A percentile compares a stretch with the other conserved stretches of the same genome.
These are phyloP conservation scores for Leccinum subgranulosum DNA, from an alignment of 768 basidiomycete genomes.

Conservation along the genomic window DNA sequence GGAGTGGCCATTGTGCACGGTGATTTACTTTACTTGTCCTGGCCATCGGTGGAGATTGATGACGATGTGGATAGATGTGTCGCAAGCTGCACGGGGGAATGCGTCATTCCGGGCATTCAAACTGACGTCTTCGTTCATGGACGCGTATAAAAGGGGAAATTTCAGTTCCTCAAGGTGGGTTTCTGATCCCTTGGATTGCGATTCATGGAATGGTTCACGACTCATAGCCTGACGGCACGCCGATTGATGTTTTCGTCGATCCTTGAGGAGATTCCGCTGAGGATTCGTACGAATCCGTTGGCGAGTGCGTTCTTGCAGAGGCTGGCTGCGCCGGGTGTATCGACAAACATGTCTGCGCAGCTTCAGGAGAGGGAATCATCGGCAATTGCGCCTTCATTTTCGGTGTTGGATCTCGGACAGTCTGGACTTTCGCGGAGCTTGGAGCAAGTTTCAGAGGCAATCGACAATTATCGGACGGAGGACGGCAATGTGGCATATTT, in stretches of 20 bases:
- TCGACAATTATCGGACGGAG: conserved; percentile 85
- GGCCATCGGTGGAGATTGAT: conserved; percentile 2
- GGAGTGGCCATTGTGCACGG: conserved; percentile 86
- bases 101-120: conserved; percentile 88
- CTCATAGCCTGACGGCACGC: conserved; percentile 68
- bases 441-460: conserved; percentile 80
- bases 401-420: conserved; percentile 67
- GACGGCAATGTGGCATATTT: conserved; percentile 91
- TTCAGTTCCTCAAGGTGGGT: conserved; percentile 82
- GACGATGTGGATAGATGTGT: conserved; percentile 52
- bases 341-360: conserved; percentile 35
- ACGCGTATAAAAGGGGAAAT: conserved; percentile 76
- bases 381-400: conserved; percentile 59
- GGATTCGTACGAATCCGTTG: conserved; percentile 78
- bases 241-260: conserved; percentile 83
- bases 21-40: conserved; percentile 31
- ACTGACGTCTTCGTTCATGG: conserved; percentile 74
- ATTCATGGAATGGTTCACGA: conserved; percentile 8
- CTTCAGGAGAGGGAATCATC: conserved; percentile 38
- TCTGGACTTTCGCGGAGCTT: conserved; percentile 70
- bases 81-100: conserved; percentile 77
- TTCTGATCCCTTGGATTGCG: neutral
- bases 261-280: conserved; percentile 81
- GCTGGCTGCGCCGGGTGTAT: conserved; percentile 46
- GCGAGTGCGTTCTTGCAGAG: conserved; percentile 74